Conservation (phyloP, 225 moss, liverwort and hornwort genomes). For the Marchantia paleacea region DNA sequence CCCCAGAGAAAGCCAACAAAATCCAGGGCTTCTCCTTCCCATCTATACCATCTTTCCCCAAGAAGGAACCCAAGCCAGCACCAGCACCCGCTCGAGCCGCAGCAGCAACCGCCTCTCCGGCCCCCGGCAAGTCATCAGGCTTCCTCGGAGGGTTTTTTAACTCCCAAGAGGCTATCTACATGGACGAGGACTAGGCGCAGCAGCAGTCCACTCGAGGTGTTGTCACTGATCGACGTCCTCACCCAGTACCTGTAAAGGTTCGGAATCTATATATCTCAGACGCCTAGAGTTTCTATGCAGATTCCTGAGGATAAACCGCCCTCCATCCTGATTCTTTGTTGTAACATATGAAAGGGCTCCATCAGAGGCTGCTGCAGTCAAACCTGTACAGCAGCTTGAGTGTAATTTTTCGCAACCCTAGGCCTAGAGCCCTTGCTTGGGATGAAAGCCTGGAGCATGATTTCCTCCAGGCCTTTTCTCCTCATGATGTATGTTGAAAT, state of each 20-base stretch:
- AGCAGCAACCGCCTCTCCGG: slow-evolving; percentile 19
- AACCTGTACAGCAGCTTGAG: slow-evolving; percentile 21
- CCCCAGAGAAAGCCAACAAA: slow-evolving; percentile 22
- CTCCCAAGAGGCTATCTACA: slow-evolving; percentile 33
- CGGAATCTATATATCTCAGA: background rate
- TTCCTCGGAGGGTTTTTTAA: slow-evolving; percentile 37
- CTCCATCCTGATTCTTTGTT: slow-evolving; percentile 14
- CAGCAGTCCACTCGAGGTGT: background rate
- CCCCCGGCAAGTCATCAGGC: slow-evolving; percentile 28
- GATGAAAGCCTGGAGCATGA: background rate
- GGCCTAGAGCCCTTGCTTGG: background rate
- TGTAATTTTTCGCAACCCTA: slow-evolving; percentile 17
- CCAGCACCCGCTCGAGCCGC: slow-evolving; percentile 4
- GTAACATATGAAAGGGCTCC: slow-evolving; percentile 20
- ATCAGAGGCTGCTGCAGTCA: slow-evolving; percentile 13
- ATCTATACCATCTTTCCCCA: slow-evolving; percentile 15
- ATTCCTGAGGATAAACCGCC: background rate
- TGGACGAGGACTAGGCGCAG: slow-evolving; percentile 38
- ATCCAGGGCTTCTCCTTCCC: slow-evolving; percentile 10
- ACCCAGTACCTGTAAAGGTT: background rate
- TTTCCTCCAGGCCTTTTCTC: background rate
- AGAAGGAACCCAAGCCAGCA: slow-evolving; percentile 14
- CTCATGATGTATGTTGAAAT: slow-evolving; percentile 9
- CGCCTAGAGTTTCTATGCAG: background rate
- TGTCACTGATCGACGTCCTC: background rate